phyloP scores from a whole-genome alignment of 805 yeast species.

The Candida multigemmis region DNA sequence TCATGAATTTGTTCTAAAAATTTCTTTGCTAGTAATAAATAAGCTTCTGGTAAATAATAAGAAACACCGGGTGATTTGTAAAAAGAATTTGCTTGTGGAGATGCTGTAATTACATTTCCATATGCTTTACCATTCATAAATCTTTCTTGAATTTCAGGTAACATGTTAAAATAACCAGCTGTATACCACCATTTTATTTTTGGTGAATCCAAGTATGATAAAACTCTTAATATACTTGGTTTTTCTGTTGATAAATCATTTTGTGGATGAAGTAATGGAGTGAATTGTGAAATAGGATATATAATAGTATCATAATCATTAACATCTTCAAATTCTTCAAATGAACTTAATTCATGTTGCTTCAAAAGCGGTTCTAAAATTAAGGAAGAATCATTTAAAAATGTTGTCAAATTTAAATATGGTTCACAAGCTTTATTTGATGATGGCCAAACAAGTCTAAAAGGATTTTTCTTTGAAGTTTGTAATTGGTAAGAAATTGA shows the following conservation, averaged over 20 bases:
- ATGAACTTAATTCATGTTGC: slow-evolving; percentile 23
- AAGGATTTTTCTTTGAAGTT: slow-evolving; percentile 34
- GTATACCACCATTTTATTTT: slow-evolving; percentile 75
- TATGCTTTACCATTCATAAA: slow-evolving; percentile 49
- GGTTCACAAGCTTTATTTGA: slow-evolving; percentile 65
- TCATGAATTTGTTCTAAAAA: slow-evolving; percentile 49
- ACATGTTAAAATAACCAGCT: slow-evolving; percentile 93
- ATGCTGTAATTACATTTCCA: slow-evolving; percentile 80
- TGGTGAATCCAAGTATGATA: slow-evolving; percentile 48
- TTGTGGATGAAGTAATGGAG: slow-evolving; percentile 64
- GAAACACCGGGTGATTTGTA: slow-evolving; percentile 79
- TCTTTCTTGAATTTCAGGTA: slow-evolving; percentile 56
- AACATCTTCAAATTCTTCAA: slow-evolving; percentile 23
- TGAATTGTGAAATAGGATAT: slow-evolving; percentile 86
- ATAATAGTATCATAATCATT: slow-evolving; percentile 51
- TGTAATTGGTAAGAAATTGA: slow-evolving; percentile 59
- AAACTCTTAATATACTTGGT: slow-evolving; percentile 52
- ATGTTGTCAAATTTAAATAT: slow-evolving; percentile 38
- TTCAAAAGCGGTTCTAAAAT: slow-evolving; percentile 52
- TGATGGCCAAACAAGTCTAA: slow-evolving; percentile 65
- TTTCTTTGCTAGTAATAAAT: slow-evolving; percentile 60
- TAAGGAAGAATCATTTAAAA: slow-evolving; percentile 46
- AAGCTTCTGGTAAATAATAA: slow-evolving; percentile 77
- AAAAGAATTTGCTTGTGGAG: slow-evolving; percentile 92
- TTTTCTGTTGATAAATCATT: slow-evolving; percentile 69